Evolutionary conservation across 129 eudicot genomes (phyloP).

Genomic region (Helichrysum umbraculigerum): DNA sequence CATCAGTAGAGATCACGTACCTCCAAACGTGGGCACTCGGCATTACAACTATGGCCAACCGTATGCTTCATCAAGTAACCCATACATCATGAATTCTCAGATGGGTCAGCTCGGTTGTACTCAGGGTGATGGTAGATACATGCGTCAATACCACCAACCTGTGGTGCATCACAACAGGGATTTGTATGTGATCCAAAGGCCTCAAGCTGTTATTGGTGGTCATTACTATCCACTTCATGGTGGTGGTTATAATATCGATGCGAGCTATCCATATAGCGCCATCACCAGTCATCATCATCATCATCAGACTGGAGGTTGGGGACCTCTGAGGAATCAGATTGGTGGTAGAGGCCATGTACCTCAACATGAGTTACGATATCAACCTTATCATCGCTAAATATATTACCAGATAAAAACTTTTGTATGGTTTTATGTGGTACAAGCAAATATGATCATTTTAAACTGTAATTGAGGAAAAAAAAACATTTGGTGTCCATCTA

Average conservation of each 20-base stretch:
- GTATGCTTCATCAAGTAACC: background rate
- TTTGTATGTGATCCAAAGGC: constrained; percentile 10
- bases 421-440: background rate
- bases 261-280: background rate
- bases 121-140: background rate
- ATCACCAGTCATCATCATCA: background rate
- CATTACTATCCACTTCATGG: background rate
- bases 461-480: background rate
- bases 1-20: background rate
- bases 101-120: constrained; percentile 1
- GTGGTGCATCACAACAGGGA: background rate
- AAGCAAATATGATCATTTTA: background rate
- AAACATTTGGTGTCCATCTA: background rate
- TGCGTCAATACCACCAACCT: background rate
- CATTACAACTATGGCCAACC: constrained; percentile 6
- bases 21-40: background rate
- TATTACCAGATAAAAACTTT: background rate
- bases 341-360: background rate
- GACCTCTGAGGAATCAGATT: background rate
- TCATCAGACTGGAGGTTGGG: background rate
- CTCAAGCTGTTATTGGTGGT: background rate
- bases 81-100: background rate
- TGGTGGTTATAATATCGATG: constrained; percentile 1
- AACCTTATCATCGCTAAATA: background rate
- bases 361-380: background rate